Evolutionary conservation across 2,329 filamentous ascomycete genomes (phyloP).

Genomic region (Ascochyta lentis): DNA sequence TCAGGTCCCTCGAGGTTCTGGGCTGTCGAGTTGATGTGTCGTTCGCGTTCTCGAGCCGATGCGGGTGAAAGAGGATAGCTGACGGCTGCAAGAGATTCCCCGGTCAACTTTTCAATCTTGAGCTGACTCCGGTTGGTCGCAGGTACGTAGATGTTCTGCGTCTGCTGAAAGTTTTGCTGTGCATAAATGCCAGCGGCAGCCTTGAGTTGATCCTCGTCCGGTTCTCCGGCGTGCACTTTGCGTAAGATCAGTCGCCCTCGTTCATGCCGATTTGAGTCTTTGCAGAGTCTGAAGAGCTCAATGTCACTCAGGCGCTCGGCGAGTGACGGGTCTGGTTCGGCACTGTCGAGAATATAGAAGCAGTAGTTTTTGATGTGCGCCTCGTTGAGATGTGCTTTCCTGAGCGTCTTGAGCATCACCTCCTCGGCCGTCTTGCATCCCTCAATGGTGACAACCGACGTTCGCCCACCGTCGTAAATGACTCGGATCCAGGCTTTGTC

Average conservation of each 20-base stretch:
- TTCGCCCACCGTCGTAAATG: conserved; percentile 89
- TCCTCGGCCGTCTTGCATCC: conserved; percentile 92
- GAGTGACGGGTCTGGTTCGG: conserved; percentile 80
- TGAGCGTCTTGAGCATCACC: conserved; percentile 85
- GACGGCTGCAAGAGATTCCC: conserved; percentile 84
- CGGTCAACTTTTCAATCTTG: conserved; percentile 88
- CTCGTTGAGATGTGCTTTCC: conserved; percentile 86
- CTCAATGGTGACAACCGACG: conserved; percentile 91
- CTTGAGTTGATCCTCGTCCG: conserved; percentile 83
- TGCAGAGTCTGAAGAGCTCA: conserved; percentile 90
- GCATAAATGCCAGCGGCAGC: conserved; percentile 87
- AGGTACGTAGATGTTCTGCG: conserved; percentile 64
- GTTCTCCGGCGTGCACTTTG: conserved; percentile 90
- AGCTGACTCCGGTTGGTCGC: conserved; percentile 79
- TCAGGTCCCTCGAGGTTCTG: conserved; percentile 57
- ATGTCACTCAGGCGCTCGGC: conserved; percentile 84
- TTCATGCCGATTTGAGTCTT: conserved; percentile 83
- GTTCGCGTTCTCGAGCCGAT: conserved; percentile 69
- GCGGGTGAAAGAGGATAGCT: conserved; percentile 87
- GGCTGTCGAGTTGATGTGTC: conserved; percentile 63
- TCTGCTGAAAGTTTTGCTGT: conserved; percentile 78
- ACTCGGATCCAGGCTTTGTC: conserved; percentile 91
- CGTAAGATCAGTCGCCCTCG: conserved; percentile 88
- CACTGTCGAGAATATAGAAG: conserved; percentile 89
- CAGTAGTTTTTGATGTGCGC: conserved; percentile 95